A percentile compares a stretch with the other conserved stretches of the same genome.
phyloP scores from a whole-genome alignment of 106 monocot genomes.

The Platanthera guangdongensis region DNA sequence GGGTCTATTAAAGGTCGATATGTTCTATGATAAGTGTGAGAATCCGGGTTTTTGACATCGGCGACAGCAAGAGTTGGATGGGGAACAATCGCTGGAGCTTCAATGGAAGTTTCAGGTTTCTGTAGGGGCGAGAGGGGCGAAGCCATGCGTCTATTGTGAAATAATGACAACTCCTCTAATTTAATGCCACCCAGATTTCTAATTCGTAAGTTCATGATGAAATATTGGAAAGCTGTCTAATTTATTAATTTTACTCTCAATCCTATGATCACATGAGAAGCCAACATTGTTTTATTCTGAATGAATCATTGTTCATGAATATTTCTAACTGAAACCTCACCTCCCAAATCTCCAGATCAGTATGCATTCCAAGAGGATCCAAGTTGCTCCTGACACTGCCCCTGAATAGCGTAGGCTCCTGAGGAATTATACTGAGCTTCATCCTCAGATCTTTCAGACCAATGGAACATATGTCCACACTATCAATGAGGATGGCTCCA shows the following conservation, averaged over 20 bases:
- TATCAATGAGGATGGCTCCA: conserved; percentile 49
- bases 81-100: too few species aligned
- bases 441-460: conserved; percentile 51
- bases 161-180: too few species aligned
- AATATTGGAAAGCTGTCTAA: neutral
- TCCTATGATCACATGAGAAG: neutral
- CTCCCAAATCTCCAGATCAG: conserved; percentile 65
- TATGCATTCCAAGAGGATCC: conserved; percentile 47
- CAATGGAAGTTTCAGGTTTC: too few species aligned
- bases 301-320: neutral
- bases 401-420: conserved; percentile 64
- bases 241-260: neutral
- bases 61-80: too few species aligned
- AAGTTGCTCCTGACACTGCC: conserved; percentile 56
- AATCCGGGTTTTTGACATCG: too few species aligned
- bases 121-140: too few species aligned
- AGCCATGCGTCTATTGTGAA: too few species aligned
- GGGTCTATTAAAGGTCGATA: too few species aligned
- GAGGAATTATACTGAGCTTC: conserved; percentile 72
- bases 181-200: neutral
- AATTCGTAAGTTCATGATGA: neutral
- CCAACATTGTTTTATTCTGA: neutral
- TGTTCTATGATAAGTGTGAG: too few species aligned
- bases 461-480: conserved; percentile 41
- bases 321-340: conserved; percentile 13